Percentiles rank a stretch among this genome's conserved stretches.
These are phyloP conservation scores for Venturiaceae sp. DNA, from an alignment of 2,329 filamentous ascomycete genomes.

Conservation along the genomic window DNA sequence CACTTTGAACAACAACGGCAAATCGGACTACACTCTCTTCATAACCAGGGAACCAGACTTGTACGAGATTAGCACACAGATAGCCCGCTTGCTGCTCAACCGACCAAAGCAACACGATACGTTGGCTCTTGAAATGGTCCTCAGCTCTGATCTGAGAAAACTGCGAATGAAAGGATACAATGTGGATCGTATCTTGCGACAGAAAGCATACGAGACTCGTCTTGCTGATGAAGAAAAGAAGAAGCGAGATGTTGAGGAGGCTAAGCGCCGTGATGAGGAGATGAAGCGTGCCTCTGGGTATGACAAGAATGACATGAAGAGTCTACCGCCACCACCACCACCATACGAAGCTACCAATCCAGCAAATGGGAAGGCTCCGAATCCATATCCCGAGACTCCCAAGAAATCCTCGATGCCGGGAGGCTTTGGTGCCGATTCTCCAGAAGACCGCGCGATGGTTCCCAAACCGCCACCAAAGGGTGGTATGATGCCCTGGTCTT, in stretches of 20 bases:
- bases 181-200: conserved; percentile 83
- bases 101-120: conserved; percentile 83
- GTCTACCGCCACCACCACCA: not conserved
- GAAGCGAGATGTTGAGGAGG: conserved; percentile 58
- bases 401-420: conserved; percentile 20
- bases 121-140: conserved; percentile 81
- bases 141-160: conserved; percentile 75
- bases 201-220: conserved; percentile 77
- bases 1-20: conserved; percentile 47
- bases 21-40: conserved; percentile 57
- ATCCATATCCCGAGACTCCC: not conserved
- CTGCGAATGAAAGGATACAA: conserved; percentile 88
- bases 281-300: conserved; percentile 26
- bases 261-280: conserved; percentile 55
- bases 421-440: conserved; percentile 21
- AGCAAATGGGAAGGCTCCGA: not conserved
- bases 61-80: conserved; percentile 83
- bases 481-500: not conserved
- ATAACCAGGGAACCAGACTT: conserved; percentile 70
- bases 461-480: not conserved
- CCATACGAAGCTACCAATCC: not conserved
- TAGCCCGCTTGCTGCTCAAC: conserved; percentile 71
- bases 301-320: not conserved
- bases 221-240: conserved; percentile 77
- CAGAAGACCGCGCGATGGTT: not conserved